phyloP scores from a whole-genome alignment of 345 rosid species.

The Brassica carinata region DNA sequence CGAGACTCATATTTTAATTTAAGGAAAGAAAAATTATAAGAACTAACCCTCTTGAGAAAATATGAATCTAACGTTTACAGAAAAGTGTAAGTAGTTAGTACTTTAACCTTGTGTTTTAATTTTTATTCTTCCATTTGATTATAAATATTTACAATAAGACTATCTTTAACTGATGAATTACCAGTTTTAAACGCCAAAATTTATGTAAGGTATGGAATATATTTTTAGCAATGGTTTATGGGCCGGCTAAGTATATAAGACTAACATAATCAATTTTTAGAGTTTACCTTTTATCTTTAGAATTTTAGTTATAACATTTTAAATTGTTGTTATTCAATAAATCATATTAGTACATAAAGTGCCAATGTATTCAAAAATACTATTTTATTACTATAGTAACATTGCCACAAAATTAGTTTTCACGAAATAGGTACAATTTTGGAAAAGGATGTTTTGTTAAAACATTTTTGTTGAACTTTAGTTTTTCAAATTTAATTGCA shows the following conservation, averaged over 20 bases:
- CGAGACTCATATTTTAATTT: not conserved
- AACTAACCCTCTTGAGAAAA: not conserved
- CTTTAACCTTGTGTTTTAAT: not conserved
- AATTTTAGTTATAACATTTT: not conserved
- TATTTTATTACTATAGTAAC: not conserved
- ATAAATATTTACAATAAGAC: not conserved
- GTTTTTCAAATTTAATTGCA: not conserved
- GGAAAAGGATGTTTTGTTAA: not conserved
- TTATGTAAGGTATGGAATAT: not conserved
- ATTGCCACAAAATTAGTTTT: not conserved
- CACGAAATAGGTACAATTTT: not conserved
- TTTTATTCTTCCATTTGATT: not conserved
- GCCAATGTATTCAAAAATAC: not conserved
- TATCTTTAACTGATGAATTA: not conserved
- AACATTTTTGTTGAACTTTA: not conserved
- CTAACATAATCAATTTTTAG: not conserved
- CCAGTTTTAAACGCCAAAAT: not conserved
- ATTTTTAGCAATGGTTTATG: not conserved
- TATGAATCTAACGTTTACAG: not conserved
- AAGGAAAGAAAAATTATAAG: not conserved
- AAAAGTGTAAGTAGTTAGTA: not conserved
- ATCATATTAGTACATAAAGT: not conserved
- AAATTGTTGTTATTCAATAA: not conserved
- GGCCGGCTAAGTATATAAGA: not conserved
- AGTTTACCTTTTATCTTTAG: too few relatives aligned